phyloP scores from a whole-genome alignment of 1,139 yeast species.

The Zygosaccharomyces pseudobailii region DNA sequence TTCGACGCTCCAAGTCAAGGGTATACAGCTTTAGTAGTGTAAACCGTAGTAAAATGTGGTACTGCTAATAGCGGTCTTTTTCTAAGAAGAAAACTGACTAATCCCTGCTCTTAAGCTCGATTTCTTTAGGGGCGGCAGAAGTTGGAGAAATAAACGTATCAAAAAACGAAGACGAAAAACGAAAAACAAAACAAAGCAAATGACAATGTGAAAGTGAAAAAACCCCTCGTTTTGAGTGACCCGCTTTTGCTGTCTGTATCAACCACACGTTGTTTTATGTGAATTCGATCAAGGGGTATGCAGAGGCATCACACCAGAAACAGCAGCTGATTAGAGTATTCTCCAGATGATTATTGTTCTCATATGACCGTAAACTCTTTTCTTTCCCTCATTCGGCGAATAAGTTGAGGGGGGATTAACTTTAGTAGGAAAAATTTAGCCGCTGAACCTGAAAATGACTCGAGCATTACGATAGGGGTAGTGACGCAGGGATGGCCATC shows the following conservation, averaged over 20 bases:
- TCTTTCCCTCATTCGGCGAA: too few relatives aligned
- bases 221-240: neutral
- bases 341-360: too few relatives aligned
- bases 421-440: neutral
- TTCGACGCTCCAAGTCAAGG: neutral
- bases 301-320: neutral
- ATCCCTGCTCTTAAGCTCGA: neutral
- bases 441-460: neutral
- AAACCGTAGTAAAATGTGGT: too few relatives aligned
- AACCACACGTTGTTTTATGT: neutral
- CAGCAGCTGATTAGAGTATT: neutral
- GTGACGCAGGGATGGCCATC: too few relatives aligned
- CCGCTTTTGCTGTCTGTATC: neutral
- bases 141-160: neutral
- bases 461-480: too few relatives aligned
- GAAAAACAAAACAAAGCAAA: neutral
- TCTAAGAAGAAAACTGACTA: neutral
- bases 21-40: too few relatives aligned
- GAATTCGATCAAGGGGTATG: neutral
- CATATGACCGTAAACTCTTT: too few relatives aligned
- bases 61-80: neutral
- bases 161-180: neutral
- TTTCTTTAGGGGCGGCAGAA: neutral
- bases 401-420: too few relatives aligned
- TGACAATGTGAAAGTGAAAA: neutral